phyloP scores from a whole-genome alignment of 75 land plant genomes.

The Pinus tabuliformis region DNA sequence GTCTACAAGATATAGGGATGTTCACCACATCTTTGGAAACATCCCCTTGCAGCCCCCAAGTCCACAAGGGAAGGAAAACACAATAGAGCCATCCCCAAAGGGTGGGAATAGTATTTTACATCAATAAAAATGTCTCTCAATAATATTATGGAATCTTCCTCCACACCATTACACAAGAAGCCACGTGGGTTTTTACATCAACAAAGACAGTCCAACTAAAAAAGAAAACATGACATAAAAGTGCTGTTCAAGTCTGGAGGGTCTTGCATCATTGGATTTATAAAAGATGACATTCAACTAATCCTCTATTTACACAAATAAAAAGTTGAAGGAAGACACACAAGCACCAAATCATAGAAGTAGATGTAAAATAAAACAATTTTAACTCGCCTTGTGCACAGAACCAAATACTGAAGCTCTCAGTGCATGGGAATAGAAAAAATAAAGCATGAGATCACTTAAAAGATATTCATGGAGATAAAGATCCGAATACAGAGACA shows the following conservation, averaged over 20 bases:
- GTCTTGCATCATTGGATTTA: not conserved
- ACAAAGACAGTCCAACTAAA: not conserved
- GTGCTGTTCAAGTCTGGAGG: not conserved
- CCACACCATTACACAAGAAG: no score
- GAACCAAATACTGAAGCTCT: not conserved
- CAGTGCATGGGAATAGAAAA: not conserved
- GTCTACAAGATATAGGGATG: no score
- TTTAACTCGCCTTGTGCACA: not conserved
- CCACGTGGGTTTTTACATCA: not conserved
- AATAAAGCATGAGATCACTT: not conserved
- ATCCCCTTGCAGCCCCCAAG: no score
- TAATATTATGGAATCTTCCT: no score
- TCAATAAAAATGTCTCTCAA: no score
- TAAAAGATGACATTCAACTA: not conserved
- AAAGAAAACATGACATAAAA: not conserved
- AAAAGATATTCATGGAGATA: not conserved
- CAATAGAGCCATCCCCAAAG: no score
- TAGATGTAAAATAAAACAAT: not conserved
- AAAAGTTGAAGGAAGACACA: not conserved
- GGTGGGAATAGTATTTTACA: no score
- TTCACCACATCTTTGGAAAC: no score
- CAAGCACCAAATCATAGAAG: not conserved
- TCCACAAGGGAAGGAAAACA: no score
- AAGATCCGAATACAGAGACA: constrained; percentile 7
- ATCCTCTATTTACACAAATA: not conserved